Evolutionary conservation across 2,329 filamentous ascomycete species (phyloP), one percentile per base, ranked within the genome.

Genomic region (Akanthomyces lecanii): DNA sequence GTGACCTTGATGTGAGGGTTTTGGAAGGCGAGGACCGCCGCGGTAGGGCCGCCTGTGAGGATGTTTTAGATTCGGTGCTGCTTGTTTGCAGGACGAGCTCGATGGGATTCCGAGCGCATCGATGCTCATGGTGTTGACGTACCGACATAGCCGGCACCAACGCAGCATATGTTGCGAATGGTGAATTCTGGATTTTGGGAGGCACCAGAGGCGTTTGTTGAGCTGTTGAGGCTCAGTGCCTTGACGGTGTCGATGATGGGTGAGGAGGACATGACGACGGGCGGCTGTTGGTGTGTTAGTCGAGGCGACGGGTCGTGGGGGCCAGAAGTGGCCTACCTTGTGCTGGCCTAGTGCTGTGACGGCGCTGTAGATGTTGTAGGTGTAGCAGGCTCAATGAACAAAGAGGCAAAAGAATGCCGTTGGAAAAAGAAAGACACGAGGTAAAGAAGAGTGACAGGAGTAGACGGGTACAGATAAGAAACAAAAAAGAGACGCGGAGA

Each of bases 101-200:
- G 28, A 11, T 11, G 53, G 12, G 51, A 28, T 44, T 28, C 30
- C 33, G 56, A 8, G 36, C 1, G 56, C 59, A 25, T 54, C 51
- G 30, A 45, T 60, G 45, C 18, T 23, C 40, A 8, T 10, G 14
- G 48, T 21, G 21, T 21, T 14, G 33, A 79, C 86, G 69, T 80
- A 90, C 87, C 88, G 66, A 91, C 87, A 73, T 91, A 91, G 68
- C 89, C 89, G 67, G 89, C 89, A 56, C 89, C 89, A 66, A 91
- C 85, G 71, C 87, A 91, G 75, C 89, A 91, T 59, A 91, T 86
- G 70, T 84, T 87, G 69, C 77, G 78, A 45, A 88, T 74, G 56
- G 71, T 68, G 67, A 75, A 71, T 54, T 69, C 70, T 33, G 64
- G 66, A 12, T 68, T 64, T 44, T 68, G 62, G 38, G 63, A 63